Base-by-base conservation (phyloP, 2,329 filamentous ascomycete genomes). In the Talaromyces albobiverticillius region DNA sequence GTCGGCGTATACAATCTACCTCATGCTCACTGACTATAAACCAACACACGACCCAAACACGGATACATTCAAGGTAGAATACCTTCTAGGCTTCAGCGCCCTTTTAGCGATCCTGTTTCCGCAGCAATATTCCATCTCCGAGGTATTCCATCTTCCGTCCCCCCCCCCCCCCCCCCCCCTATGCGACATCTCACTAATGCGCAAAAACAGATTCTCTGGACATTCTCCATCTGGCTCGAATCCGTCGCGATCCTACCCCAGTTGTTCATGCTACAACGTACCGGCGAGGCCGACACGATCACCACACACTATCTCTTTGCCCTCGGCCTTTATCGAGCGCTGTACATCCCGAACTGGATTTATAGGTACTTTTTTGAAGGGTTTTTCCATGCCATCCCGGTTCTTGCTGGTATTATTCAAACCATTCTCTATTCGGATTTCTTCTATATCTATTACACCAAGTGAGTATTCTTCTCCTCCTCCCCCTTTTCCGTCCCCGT, bases 401-500 rank as follows among this genome's bases (percentile, higher is more conserved):
- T 96, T 49, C 69, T 94, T 59, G 94, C 95, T 3, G 94, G 94
- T 11, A 82, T 97, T 53, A 77, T 97, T 60, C 94, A 99, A 80
- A 99, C 94, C 0, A 76, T 99, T 46, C 80, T 99, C 55, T 99
- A 99, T 79, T 95, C 90, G 60, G 94, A 99, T 77, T 99, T 99
- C 79, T 99, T 99, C 83, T 99, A 92, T 82, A 93, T 99, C 67
- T 99, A 99, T 79, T 99, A 96, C 77, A 96, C 88, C 57, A 97
- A 96, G 85, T 87, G 70, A 72, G 82, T 75, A 23, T 41, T 42
- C n/a, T 34, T n/a, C 3, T 38, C 18, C 16, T 51, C 25, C 18
- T 43, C 14, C 23, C n/a, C 20, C 9, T 2, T 26, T 20, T 26
- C 20, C 31, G 2, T 3, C 3, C 6, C n/a, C 13, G 32, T 16